A percentile compares a stretch with the other conserved stretches of the same genome.
These are phyloP conservation scores for Limnomonas spitsbergensis DNA, from an alignment of 139 green algal genomes.

Conservation along the genomic window DNA sequence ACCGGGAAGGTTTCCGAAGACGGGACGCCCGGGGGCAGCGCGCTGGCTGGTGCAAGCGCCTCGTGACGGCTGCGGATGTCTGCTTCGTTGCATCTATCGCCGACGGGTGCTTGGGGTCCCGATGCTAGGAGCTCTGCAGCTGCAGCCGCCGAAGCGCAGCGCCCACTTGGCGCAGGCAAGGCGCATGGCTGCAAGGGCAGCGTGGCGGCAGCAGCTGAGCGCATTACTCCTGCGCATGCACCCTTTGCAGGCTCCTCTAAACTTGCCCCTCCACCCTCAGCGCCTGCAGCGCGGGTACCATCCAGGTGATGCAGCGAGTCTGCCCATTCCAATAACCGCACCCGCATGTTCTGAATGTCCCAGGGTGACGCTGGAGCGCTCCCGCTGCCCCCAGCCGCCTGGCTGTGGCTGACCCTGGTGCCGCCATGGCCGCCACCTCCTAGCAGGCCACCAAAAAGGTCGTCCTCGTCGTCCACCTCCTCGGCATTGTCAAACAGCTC, in stretches of 20 bases:
- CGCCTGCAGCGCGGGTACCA: not conserved
- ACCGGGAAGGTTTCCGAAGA: slow-evolving; percentile 49
- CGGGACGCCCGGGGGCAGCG: slow-evolving; percentile 31
- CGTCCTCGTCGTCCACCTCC: slow-evolving; percentile 37
- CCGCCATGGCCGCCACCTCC: not conserved
- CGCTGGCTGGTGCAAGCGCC: not conserved
- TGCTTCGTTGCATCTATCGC: too few relatives aligned
- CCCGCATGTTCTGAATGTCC: slow-evolving; percentile 53
- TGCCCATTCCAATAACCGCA: slow-evolving; percentile 58
- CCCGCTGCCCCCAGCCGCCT: not conserved
- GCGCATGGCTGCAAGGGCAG: too few relatives aligned
- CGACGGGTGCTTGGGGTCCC: too few relatives aligned
- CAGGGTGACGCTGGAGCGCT: slow-evolving; percentile 30
- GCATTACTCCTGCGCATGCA: too few relatives aligned
- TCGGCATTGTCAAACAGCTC: slow-evolving; percentile 55
- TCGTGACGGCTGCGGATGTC: not conserved
- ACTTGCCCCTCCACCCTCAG: too few relatives aligned
- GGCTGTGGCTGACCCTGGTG: not conserved
- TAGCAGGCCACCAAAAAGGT: slow-evolving; percentile 12
- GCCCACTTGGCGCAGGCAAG: too few relatives aligned
- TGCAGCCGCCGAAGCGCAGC: too few relatives aligned
- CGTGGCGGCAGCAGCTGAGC: too few relatives aligned
- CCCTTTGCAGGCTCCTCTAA: too few relatives aligned
- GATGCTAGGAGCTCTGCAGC: too few relatives aligned
- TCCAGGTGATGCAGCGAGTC: slow-evolving; percentile 25